Evolutionary conservation across 441 rosid species (phyloP).

Genomic region (Gossypium davidsonii): DNA sequence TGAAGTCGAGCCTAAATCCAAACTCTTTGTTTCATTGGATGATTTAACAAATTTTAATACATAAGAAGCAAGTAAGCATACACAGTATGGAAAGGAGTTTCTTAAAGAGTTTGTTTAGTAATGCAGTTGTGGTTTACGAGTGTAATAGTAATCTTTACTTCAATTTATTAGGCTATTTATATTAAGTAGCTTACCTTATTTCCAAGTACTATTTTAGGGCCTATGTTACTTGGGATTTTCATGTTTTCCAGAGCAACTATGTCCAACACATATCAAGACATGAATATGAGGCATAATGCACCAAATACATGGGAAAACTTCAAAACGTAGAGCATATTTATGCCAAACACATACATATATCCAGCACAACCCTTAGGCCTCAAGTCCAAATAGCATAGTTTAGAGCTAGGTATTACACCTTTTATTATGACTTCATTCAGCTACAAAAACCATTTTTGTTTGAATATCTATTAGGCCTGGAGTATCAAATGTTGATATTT

Average conservation of each 20-base stretch:
- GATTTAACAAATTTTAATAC: background rate
- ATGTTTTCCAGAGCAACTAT: background rate
- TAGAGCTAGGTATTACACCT: background rate
- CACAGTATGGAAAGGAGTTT: background rate
- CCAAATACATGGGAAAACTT: background rate
- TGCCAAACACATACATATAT: background rate
- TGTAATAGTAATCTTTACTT: background rate
- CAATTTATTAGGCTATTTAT: background rate
- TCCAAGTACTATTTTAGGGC: background rate
- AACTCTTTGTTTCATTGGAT: background rate
- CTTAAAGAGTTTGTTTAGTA: background rate
- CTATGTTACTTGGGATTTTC: background rate
- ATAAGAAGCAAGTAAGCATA: background rate
- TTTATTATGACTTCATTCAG: background rate
- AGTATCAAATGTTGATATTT: background rate
- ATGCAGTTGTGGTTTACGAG: background rate
- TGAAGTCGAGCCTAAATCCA: background rate
- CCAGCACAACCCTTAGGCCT: background rate
- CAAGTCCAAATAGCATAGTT: background rate
- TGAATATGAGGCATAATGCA: background rate
- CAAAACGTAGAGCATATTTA: background rate
- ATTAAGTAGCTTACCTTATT: background rate
- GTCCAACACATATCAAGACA: background rate
- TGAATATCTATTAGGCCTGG: background rate
- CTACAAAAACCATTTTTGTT: background rate